Conservation (phyloP, 495 filamentous ascomycete genomes). For the Neurospora cerealis region DNA sequence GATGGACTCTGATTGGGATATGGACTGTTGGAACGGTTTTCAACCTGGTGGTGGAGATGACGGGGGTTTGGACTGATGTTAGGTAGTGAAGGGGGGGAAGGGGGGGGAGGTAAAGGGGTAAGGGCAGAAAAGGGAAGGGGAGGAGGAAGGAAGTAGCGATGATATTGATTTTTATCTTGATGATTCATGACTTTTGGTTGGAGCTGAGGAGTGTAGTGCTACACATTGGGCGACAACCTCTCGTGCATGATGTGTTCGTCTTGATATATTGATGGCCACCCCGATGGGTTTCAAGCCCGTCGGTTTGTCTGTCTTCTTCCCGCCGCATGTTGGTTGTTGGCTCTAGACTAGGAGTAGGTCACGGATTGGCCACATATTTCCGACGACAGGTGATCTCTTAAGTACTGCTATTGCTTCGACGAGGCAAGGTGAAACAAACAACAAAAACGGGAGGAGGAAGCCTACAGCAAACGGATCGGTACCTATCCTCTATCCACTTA, state of each 20-base stretch:
- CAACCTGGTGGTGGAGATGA: conserved; percentile 76
- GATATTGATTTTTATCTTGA: not conserved
- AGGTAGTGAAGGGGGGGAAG: conserved; percentile 2
- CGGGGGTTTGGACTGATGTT: conserved; percentile 39
- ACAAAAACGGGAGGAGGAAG: too few species aligned
- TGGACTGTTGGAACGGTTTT: conserved; percentile 77
- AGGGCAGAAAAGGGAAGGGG: not conserved
- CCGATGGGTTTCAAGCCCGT: not conserved
- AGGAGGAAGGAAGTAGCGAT: not conserved
- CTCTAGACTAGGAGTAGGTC: not conserved
- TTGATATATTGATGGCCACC: not conserved
- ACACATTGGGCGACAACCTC: not conserved
- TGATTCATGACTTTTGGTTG: not conserved
- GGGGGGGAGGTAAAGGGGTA: not conserved
- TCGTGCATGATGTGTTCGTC: not conserved
- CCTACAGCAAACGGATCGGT: too few species aligned
- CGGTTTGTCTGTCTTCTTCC: not conserved
- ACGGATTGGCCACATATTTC: not conserved
- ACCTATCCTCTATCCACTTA: too few species aligned
- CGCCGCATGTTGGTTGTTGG: not conserved
- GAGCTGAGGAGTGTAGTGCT: not conserved
- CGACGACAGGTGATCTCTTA: not conserved
- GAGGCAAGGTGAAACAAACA: not conserved
- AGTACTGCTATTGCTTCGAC: too few species aligned
- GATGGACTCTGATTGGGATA: conserved; percentile 69